Evolutionary conservation across 2,329 filamentous ascomycete genomes (phyloP).

Genomic region (Hypomyces rosellus): DNA sequence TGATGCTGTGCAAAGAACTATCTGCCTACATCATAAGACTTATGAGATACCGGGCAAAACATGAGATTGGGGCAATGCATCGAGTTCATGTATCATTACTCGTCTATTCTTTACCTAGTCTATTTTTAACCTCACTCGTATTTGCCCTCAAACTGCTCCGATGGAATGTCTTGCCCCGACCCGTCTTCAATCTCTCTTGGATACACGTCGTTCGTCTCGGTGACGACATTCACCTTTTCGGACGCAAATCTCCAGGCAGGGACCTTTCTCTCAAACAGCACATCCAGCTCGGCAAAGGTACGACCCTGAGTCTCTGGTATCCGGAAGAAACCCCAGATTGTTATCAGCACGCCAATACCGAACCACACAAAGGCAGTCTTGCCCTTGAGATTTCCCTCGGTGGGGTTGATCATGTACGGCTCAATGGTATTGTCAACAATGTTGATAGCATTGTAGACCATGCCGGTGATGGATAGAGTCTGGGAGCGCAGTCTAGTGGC

Average conservation of each 20-base stretch:
- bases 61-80: too few species aligned
- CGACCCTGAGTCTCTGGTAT: constrained; percentile 21
- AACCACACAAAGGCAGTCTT: constrained; percentile 21
- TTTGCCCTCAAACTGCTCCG: too few species aligned
- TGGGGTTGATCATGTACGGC: constrained; percentile 30
- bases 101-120: too few species aligned
- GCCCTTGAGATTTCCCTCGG: constrained; percentile 27
- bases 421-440: constrained; percentile 17
- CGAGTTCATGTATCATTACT: too few species aligned
- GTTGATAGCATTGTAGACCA: constrained; percentile 16
- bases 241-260: constrained; percentile 25
- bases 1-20: background rate
- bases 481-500: constrained; percentile 12
- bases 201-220: background rate
- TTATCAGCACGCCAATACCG: constrained; percentile 10
- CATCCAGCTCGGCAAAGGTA: constrained; percentile 22
- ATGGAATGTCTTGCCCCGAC: too few species aligned
- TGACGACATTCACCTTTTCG: constrained; percentile 4
- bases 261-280: constrained; percentile 22
- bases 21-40: background rate
- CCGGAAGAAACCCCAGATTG: constrained; percentile 20
- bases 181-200: too few species aligned
- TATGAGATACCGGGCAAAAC: too few species aligned
- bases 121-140: too few species aligned
- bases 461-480: constrained; percentile 18